Base-by-base conservation (phyloP, 2,329 filamentous ascomycete species). In the Calonectria ilicicola region DNA sequence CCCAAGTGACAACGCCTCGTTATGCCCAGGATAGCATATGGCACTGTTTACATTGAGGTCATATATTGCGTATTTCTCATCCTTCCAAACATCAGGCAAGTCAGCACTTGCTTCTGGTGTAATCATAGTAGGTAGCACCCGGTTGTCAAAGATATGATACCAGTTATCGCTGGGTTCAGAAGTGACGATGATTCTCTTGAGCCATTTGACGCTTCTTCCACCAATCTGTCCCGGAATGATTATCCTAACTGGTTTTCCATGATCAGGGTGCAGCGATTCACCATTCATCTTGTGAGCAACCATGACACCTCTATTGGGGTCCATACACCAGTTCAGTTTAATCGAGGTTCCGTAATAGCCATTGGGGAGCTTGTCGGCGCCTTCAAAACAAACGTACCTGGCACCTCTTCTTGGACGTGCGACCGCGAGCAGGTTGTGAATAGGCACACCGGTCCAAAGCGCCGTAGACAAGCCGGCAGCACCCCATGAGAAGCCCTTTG, bases 81-180 rank as follows among this genome's bases (percentile, higher is more conserved):
- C 96, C 78, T 87, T 93, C 96, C 96, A 98, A 86, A 92, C 94
- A 26, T 93, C 90, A 0, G 91, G 90, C 66, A 95, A 87, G 74
- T 93, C 90, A 2, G 92, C 92, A 71, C 94, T 93, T 81, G 93
- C 92, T 77, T 98, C 95, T 0, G 96, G 95, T 14, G 92, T 93
- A 19, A 98, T 89, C 89, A 92, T 96, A 0, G 95, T 98, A 76
- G 96, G 96, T 46, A 98, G 85, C 1, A 98, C 95, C 71, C 95
- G 88, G 81, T 98, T 98, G 82, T 98, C 96, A 83, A 97, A 96
- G 74, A 97, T 95, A 83, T 98, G 96, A 79, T 98, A 98, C 95
- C 95, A 98, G 80, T 97, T 98, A 74, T 96, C 93, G 80, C 95
- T 98, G 0, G 95, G 95, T 27, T 89, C 87, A 12, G 92, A 90